These are phyloP conservation scores for Leucocoprinus birnbaumii DNA, from an alignment of 768 basidiomycete genomes.

Conservation along the genomic window DNA sequence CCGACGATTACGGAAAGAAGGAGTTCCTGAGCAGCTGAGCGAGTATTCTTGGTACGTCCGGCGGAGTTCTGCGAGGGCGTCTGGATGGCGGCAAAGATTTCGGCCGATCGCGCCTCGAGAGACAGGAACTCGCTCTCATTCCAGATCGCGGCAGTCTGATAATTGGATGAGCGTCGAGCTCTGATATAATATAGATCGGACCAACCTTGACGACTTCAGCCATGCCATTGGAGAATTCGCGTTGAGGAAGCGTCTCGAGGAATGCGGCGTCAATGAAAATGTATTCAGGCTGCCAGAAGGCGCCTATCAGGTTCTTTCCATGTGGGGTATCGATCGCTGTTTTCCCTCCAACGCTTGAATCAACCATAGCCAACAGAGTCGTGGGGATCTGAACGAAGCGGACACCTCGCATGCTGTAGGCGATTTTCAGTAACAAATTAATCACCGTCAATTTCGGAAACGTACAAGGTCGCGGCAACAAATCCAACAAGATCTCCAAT, in stretches of 20 bases:
- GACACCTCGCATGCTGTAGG: slow-evolving; percentile 89
- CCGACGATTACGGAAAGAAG: slow-evolving; percentile 90
- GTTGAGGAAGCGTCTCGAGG: slow-evolving; percentile 85
- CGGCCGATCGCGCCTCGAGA: slow-evolving; percentile 81
- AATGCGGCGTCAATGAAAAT: slow-evolving; percentile 98
- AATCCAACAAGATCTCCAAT: slow-evolving; percentile 97
- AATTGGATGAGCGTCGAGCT: slow-evolving; percentile 3
- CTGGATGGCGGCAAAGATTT: slow-evolving; percentile 85
- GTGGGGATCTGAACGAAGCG: slow-evolving; percentile 96
- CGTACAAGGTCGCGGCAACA: slow-evolving; percentile 95
- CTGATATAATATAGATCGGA: slow-evolving; percentile 8
- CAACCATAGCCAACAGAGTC: slow-evolving; percentile 96
- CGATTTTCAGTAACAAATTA: slow-evolving; percentile 10
- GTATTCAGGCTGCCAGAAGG: slow-evolving; percentile 97
- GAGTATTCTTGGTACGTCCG: slow-evolving; percentile 57
- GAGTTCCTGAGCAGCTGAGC: slow-evolving; percentile 74
- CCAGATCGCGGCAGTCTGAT: slow-evolving; percentile 98
- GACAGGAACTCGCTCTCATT: slow-evolving; percentile 84
- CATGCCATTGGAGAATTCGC: slow-evolving; percentile 99
- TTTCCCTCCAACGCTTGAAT: slow-evolving; percentile 96
- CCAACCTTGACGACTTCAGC: slow-evolving; percentile 95
- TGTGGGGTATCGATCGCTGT: slow-evolving; percentile 99
- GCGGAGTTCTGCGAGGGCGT: slow-evolving; percentile 59
- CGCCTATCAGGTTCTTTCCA: slow-evolving; percentile 97
- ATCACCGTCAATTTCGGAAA: slow-evolving; percentile 15